Percentiles rank a stretch among this genome's conserved stretches.
Conservation (phyloP, 768 basidiomycete species). For the Jaapia argillacea region DNA sequence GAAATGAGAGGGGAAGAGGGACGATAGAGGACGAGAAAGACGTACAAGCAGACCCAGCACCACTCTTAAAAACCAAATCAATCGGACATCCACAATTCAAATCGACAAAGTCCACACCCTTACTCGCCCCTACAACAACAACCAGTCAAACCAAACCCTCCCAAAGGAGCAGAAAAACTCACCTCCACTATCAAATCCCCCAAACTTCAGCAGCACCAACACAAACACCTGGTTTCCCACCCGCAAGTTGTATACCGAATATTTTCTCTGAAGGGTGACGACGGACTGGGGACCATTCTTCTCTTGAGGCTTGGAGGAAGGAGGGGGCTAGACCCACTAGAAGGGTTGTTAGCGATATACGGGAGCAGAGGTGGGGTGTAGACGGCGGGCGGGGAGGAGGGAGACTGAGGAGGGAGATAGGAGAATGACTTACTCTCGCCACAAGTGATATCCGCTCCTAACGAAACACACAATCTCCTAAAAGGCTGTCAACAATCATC, state of each 20-base stretch:
- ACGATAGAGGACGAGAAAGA: conserved; percentile 12
- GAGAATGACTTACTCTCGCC: conserved; percentile 81
- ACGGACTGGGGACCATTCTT: conserved; percentile 91
- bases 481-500: conserved; percentile 72
- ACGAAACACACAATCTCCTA: conserved; percentile 75
- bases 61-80: conserved; percentile 86
- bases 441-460: conserved; percentile 91
- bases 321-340: conserved; percentile 90
- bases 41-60: conserved; percentile 84
- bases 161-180: not conserved
- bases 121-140: not conserved
- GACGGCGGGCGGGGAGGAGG: too few relatives aligned
- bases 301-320: conserved; percentile 78
- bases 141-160: not conserved
- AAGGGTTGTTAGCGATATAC: not conserved
- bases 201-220: conserved; percentile 79
- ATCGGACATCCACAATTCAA: conserved; percentile 97
- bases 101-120: conserved; percentile 80
- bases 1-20: not conserved
- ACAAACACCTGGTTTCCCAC: conserved; percentile 72
- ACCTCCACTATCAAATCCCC: conserved; percentile 44
- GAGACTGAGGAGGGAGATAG: too few relatives aligned
- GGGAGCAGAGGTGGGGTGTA: not conserved
- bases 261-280: conserved; percentile 82
- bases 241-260: conserved; percentile 92